Evolutionary conservation across 257 asterid species (phyloP).

Genomic region (Apocynum venetum): DNA sequence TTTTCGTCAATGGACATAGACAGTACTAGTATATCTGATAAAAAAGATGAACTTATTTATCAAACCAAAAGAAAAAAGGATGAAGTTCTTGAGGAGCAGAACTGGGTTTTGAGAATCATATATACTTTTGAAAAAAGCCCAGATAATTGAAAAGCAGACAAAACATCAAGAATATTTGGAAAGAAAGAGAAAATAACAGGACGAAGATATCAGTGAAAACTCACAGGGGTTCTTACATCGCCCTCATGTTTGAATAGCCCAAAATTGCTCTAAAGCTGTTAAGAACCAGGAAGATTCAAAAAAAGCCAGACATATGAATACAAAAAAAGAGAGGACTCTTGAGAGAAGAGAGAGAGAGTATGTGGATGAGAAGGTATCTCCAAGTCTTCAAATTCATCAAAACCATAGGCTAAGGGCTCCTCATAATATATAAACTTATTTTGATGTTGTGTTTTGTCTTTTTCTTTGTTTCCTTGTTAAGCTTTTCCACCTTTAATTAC

Average conservation of each 20-base stretch:
- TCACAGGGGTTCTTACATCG: slow-evolving; percentile 14
- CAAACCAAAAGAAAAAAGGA: no score
- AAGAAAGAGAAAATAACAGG: background rate
- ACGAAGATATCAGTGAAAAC: slow-evolving; percentile 12
- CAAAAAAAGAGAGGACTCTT: slow-evolving; percentile 17
- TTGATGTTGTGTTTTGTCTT: slow-evolving; percentile 79
- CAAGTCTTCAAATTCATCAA: slow-evolving; percentile 41
- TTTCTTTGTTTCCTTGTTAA: slow-evolving; percentile 46
- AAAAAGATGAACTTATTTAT: no score
- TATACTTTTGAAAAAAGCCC: slow-evolving; percentile 8
- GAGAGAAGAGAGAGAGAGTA: slow-evolving; percentile 34
- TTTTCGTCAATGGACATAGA: background rate
- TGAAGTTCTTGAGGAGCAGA: background rate
- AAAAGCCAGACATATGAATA: slow-evolving; percentile 60
- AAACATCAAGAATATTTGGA: slow-evolving; percentile 1
- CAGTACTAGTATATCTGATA: no score
- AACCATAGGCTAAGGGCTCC: slow-evolving; percentile 45
- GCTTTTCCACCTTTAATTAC: slow-evolving; percentile 10
- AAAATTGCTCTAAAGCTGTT: slow-evolving; percentile 46
- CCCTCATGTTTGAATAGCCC: slow-evolving; percentile 17
- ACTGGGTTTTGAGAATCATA: background rate
- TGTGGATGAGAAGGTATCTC: slow-evolving; percentile 72
- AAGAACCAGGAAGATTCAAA: slow-evolving; percentile 42
- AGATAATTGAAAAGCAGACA: background rate
- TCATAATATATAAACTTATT: slow-evolving; percentile 29